A percentile compares a stretch with the other conserved stretches of the same genome.
Conservation (phyloP, 2,329 filamentous ascomycete genomes). For the Paecilomyces sp. region DNA sequence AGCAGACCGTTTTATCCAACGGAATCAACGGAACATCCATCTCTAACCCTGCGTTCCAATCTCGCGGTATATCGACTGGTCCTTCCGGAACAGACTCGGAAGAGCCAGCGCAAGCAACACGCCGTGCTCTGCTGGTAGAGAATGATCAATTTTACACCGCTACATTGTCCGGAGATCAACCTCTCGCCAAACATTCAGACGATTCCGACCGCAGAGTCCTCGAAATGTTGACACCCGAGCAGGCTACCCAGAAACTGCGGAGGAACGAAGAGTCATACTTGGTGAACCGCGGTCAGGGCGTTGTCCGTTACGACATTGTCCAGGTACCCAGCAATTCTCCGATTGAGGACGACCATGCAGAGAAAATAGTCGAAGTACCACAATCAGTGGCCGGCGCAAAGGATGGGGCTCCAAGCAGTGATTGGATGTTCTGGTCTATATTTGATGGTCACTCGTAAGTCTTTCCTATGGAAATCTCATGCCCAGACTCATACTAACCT, state of each 20-base stretch:
- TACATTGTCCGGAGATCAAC: constrained; percentile 74
- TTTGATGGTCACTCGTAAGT: constrained; percentile 92
- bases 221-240: constrained; percentile 93
- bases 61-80: constrained; percentile 17
- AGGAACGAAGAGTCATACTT: constrained; percentile 87
- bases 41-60: constrained; percentile 11
- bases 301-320: constrained; percentile 88
- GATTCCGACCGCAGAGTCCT: constrained; percentile 78
- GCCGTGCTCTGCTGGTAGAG: constrained; percentile 73
- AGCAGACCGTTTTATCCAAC: constrained; percentile 15
- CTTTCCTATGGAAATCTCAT: neutral
- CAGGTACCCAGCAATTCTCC: constrained; percentile 95
- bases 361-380: constrained; percentile 93
- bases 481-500: constrained; percentile 9
- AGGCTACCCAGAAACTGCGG: constrained; percentile 82
- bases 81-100: constrained; percentile 24
- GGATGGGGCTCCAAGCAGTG: constrained; percentile 54
- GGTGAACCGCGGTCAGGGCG: constrained; percentile 81
- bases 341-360: constrained; percentile 96
- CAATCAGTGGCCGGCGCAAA: constrained; percentile 49
- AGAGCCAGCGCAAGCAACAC: constrained; percentile 47
- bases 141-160: constrained; percentile 86
- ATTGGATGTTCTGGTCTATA: constrained; percentile 99
- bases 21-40: constrained; percentile 14
- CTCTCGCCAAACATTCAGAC: constrained; percentile 81